Base-by-base conservation (phyloP, 805 yeast species). In the Starmerella bombicola region DNA sequence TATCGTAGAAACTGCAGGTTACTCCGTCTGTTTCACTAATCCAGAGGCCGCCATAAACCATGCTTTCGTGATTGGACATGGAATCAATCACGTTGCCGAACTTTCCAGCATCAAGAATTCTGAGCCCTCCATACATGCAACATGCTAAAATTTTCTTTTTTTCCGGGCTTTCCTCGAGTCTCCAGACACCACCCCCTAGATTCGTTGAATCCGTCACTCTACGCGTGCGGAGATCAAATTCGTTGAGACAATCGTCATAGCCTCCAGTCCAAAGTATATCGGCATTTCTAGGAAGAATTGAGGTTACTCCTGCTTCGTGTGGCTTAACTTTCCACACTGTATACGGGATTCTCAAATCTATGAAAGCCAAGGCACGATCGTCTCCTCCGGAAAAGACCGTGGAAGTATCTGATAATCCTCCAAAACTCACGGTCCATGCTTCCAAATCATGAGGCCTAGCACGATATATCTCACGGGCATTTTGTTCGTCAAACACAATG, bases 31-130 rank as follows among this genome's bases (percentile, higher is more conserved):
- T 73, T 4, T 66, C 65, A 2, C 55, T 54, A 12, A 67, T 60
- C 94, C 96, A 86, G 55, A 81, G 95, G 4, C 93, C 95, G 0
- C 97, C 98, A 55, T 88, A 88, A 41, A 88, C 86, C 84, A 91
- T 88, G 45, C 95, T 83, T 37, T 76, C 77, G 56, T 88, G 97
- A 23, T 52, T 50, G 10, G 44, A 38, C 9, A 49, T 47, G 3
- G 45, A 37, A 29, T 45, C 52, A 9, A 16, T 17, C n/a, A 48
- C 41, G 3, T 16, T 22, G 15, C 38, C 49, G 22, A 39, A 31
- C 2, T 23, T 18, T 1, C 17, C 6, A 5, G 67, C 54, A 12
- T 57, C 57, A 1, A 86, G 57, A 0, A 86, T 64, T 42, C 85
- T 67, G 1, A 94, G 95, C 15, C 98, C 98, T 50, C 83, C 85